Percentiles rank a stretch among this genome's conserved stretches.
Conservation (phyloP, 2,329 filamentous ascomycete species). For the Neopestalotiopsis clavispora region DNA sequence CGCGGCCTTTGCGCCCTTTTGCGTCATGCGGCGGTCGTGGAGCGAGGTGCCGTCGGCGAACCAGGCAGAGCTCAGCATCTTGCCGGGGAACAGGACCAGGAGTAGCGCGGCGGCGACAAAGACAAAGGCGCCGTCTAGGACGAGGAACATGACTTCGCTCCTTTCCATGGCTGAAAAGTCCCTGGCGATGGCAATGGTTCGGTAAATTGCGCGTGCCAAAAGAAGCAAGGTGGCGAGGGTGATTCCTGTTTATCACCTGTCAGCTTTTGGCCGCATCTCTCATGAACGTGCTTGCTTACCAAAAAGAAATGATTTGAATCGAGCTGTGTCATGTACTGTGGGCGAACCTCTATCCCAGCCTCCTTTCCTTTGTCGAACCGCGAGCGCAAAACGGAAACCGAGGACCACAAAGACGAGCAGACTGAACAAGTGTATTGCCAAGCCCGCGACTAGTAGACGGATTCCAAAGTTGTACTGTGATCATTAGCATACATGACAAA, state of each 20-base stretch:
- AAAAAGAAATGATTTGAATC: conserved; percentile 49
- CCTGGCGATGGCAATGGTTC: conserved; percentile 30
- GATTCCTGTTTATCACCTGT: conserved; percentile 23
- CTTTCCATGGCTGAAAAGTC: conserved; percentile 30
- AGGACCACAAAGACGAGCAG: conserved; percentile 43
- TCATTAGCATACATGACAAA: conserved; percentile 31
- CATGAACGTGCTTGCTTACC: conserved; percentile 39
- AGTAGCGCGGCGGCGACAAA: conserved; percentile 27
- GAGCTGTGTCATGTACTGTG: conserved; percentile 44
- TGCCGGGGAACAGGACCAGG: conserved; percentile 31
- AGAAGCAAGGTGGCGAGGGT: conserved; percentile 27
- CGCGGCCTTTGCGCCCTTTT: conserved; percentile 19
- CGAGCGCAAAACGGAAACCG: conserved; percentile 46
- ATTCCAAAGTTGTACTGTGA: conserved; percentile 34
- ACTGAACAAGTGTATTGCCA: conserved; percentile 48
- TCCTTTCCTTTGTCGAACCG: conserved; percentile 42
- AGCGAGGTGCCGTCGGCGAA: conserved; percentile 21
- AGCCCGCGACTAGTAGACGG: conserved; percentile 47
- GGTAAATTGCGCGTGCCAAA: conserved; percentile 32
- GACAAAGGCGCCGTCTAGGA: conserved; percentile 34
- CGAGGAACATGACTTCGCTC: conserved; percentile 30
- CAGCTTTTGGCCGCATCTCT: not conserved
- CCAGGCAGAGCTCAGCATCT: conserved; percentile 28
- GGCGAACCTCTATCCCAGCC: conserved; percentile 44
- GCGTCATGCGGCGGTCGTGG: conserved; percentile 19